Evolutionary conservation across 2,329 filamentous ascomycete genomes (phyloP).

Genomic region (Microcyclosporella mali): DNA sequence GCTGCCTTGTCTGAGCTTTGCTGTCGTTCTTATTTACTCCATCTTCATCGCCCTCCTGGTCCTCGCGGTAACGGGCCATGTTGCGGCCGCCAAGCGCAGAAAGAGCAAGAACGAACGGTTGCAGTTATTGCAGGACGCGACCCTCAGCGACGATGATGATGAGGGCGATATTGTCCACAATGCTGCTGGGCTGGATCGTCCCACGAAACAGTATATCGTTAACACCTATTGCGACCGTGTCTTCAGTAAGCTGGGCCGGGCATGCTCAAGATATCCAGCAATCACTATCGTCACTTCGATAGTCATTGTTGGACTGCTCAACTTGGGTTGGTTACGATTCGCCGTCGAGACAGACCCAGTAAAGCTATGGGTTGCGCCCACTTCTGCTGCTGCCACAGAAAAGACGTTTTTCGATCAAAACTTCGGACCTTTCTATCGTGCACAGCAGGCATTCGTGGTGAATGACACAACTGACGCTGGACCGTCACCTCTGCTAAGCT

Average conservation of each 20-base stretch:
- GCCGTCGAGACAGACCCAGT: constrained; percentile 87
- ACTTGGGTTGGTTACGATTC: constrained; percentile 82
- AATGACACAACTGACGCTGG: constrained; percentile 67
- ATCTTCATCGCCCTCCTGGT: constrained; percentile 64
- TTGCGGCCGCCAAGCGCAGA: constrained; percentile 67
- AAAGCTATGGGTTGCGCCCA: constrained; percentile 91
- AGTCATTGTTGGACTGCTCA: constrained; percentile 70
- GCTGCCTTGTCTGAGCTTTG: constrained; percentile 90
- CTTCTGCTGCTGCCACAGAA: constrained; percentile 81
- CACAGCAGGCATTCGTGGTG: constrained; percentile 87
- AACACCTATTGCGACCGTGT: constrained; percentile 75
- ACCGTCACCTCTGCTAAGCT: constrained; percentile 72
- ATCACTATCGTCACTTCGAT: constrained; percentile 74
- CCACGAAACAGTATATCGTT: constrained; percentile 70
- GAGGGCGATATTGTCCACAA: constrained; percentile 78
- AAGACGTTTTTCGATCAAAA: constrained; percentile 89
- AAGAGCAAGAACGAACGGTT: constrained; percentile 72
- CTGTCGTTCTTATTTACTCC: constrained; percentile 80
- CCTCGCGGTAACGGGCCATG: constrained; percentile 63
- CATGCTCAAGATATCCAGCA: constrained; percentile 74
- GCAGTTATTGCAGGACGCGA: constrained; percentile 77
- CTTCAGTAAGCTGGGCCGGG: constrained; percentile 74
- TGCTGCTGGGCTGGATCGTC: constrained; percentile 69
- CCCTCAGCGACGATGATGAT: constrained; percentile 85
- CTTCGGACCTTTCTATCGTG: constrained; percentile 93